A percentile compares a stretch with the other conserved stretches of the same genome.
Evolutionary conservation across 176 grass and related monocot genomes (phyloP).

Genomic region (Carex pumila): DNA sequence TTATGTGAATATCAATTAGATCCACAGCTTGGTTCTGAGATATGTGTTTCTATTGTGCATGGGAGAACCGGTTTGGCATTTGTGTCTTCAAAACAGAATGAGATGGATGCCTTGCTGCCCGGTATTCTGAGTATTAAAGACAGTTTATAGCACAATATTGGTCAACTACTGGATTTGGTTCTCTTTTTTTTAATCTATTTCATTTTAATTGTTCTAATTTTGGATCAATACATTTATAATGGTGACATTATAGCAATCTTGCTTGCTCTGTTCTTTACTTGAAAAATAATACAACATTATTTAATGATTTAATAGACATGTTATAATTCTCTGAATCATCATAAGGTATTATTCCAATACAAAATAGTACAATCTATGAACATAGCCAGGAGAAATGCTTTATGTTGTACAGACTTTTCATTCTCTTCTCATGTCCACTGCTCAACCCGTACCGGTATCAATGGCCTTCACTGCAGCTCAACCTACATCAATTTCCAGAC

Average conservation of each 20-base stretch:
- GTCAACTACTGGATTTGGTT: not conserved
- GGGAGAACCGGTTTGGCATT: no score
- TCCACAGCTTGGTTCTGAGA: no score
- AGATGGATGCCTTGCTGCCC: no score
- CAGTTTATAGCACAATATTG: not conserved
- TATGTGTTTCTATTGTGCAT: no score
- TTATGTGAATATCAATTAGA: no score
- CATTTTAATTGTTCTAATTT: not conserved
- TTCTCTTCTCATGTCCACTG: not conserved
- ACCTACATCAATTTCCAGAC: not conserved
- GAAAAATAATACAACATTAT: not conserved
- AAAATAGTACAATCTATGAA: not conserved
- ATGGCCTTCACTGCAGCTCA: not conserved
- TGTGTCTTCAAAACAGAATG: no score
- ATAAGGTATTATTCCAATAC: not conserved
- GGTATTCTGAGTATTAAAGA: not conserved
- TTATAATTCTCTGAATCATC: not conserved
- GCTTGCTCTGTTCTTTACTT: not conserved
- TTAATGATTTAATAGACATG: not conserved
- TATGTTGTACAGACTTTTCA: not conserved
- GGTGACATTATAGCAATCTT: not conserved
- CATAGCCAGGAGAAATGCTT: not conserved
- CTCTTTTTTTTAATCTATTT: not conserved
- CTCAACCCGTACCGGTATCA: slow-evolving; percentile 8
- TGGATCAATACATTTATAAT: not conserved